phyloP scores from a whole-genome alignment of 1,139 yeast species.

The Pneumocystis carinii region DNA sequence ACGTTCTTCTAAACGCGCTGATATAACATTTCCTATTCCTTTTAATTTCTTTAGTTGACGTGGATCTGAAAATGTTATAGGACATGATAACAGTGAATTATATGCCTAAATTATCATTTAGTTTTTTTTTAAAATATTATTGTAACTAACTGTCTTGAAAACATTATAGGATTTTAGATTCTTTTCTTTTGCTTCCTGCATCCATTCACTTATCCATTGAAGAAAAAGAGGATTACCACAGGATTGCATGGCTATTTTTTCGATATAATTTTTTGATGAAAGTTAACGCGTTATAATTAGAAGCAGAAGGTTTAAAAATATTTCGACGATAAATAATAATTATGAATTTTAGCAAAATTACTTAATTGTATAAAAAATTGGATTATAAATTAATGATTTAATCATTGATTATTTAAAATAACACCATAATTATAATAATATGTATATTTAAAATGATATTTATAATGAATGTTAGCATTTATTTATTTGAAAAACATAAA shows the following conservation, averaged over 20 bases:
- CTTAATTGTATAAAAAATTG: too few species aligned
- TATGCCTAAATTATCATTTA: conserved; percentile 25
- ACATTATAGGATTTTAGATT: conserved; percentile 10
- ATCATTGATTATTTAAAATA: too few species aligned
- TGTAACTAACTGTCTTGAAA: conserved; percentile 4
- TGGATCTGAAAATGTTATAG: conserved; percentile 34
- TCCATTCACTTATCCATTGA: conserved; percentile 13
- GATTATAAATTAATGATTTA: too few species aligned
- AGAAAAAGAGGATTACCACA: conserved; percentile 4
- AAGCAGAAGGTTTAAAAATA: neutral
- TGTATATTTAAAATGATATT: too few species aligned
- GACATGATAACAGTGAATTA: conserved; percentile 32
- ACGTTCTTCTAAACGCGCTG: conserved; percentile 30
- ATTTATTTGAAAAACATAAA: too few species aligned
- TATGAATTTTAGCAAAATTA: too few species aligned
- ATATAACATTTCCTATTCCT: conserved; percentile 50
- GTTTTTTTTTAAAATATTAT: neutral
- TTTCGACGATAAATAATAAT: neutral
- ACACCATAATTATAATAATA: too few species aligned
- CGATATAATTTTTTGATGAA: neutral
- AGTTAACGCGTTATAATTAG: neutral
- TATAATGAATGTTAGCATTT: too few species aligned
- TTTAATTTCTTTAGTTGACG: conserved; percentile 37
- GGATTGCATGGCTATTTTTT: conserved; percentile 2
- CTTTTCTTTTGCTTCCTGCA: conserved; percentile 11